Evolutionary conservation across 345 rosid species (phyloP), one percentile per base, ranked within the genome.

Genomic region (Ceriops tagal): DNA sequence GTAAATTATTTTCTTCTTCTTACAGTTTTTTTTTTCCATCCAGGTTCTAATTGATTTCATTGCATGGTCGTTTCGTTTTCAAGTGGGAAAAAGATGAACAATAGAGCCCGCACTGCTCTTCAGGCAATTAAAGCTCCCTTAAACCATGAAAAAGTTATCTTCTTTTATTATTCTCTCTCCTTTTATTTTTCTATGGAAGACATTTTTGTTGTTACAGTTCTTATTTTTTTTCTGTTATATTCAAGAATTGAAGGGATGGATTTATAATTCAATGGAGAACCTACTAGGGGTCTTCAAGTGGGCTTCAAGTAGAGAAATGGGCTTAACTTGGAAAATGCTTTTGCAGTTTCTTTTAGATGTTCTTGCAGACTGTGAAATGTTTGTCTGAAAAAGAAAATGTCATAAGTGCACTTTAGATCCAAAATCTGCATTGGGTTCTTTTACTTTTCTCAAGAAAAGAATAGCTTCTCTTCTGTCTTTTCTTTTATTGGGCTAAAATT

Each of bases 41-140:
- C 75, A 69, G 80, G 74, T 66, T 58, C 18, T 47, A 39, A 70
- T 72, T 67, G 77, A 59, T 63, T 62, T 49, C 60, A 64, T 64
- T 61, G 68, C 35, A 47, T 69, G 62, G 66, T 55, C 73, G 31
- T 73, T 70, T 78, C 64, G 27, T 34, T 80, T 79, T 57, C 67
- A 72, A 71, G 71, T 32, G 71, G 59, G 65, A 52, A 32, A 79
- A 82, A 81, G 53, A 88, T 88, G 96, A 90, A 84, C 83, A 80
- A 86, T 16, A 85, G 90, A 83, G 85, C 80, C 71, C 89, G 92
- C 73, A 81, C 83, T 56, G 81, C 86, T 81, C 79, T 80, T 83
- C 89, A 78, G 68, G 80, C 90, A 76, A 84, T 85, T 84, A 86
- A 85, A 84, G 74, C 95, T 83, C 83, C 96, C 70, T 73, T 76